A percentile compares a stretch with the other conserved stretches of the same genome.
Conservation (phyloP, 257 asterid species). For the Lithospermum erythrorhizon region DNA sequence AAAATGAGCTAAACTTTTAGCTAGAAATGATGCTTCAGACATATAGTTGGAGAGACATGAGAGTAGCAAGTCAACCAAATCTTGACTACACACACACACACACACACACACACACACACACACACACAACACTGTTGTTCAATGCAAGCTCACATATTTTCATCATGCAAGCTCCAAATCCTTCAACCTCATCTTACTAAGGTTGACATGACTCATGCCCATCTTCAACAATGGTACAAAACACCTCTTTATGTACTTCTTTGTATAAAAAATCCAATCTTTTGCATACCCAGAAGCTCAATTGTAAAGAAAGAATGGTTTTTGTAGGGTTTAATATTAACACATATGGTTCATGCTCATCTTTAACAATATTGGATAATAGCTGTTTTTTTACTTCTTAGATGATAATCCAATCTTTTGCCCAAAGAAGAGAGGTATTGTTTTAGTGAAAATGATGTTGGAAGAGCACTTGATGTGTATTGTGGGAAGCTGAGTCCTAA, state of each 20-base stretch:
- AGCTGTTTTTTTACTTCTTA: conserved; percentile 29
- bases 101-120: too few species aligned
- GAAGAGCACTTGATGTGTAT: conserved; percentile 41
- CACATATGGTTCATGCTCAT: too few species aligned
- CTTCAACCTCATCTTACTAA: conserved; percentile 20
- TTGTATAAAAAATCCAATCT: conserved; percentile 10
- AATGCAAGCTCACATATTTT: conserved; percentile 9
- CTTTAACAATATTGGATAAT: conserved; percentile 37
- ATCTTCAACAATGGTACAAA: conserved; percentile 1
- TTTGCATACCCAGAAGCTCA: conserved; percentile 24
- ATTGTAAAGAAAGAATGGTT: conserved; percentile 20
- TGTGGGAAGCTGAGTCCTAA: conserved; percentile 61
- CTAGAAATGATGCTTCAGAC: too few species aligned
- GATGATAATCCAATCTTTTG: too few species aligned
- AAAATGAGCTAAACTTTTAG: too few species aligned
- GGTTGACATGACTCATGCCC: conserved; percentile 13
- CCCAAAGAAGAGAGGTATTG: conserved; percentile 51
- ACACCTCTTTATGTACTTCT: conserved; percentile 1
- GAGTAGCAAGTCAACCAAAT: neutral
- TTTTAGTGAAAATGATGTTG: conserved; percentile 51
- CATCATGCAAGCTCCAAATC: conserved; percentile 44
- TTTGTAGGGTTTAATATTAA: conserved; percentile 49
- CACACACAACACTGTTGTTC: too few species aligned
- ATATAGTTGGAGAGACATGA: neutral
- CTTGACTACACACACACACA: too few species aligned